Percentiles rank a stretch among this genome's conserved stretches.
These are phyloP conservation scores for Striga hermonthica DNA, from an alignment of 305 asterid genomes.

Conservation along the genomic window DNA sequence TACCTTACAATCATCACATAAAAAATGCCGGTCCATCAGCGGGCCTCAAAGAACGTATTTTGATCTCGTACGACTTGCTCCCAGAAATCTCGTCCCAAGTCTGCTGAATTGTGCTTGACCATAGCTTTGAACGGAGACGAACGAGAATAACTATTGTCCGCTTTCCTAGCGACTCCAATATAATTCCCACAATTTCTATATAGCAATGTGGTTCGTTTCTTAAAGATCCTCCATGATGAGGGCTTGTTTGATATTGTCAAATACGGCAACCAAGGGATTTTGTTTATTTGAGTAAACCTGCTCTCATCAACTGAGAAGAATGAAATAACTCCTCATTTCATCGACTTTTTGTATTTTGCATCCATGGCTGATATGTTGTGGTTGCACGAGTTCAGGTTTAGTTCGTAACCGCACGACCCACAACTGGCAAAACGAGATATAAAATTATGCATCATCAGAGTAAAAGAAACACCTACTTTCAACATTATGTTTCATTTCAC, in stretches of 20 bases:
- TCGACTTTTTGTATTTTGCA: conserved; percentile 40
- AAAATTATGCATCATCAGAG: too few species aligned
- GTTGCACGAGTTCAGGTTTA: conserved; percentile 52
- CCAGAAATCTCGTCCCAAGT: conserved; percentile 50
- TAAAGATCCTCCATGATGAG: conserved; percentile 41
- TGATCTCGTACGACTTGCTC: conserved; percentile 39
- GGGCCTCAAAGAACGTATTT: conserved; percentile 43
- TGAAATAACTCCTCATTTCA: conserved; percentile 46
- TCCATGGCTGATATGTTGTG: conserved; percentile 36
- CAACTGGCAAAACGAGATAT: conserved; percentile 34
- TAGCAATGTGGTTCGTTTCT: conserved; percentile 38
- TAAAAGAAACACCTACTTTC: too few species aligned
- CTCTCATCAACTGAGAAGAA: conserved; percentile 51
- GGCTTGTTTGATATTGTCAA: conserved; percentile 28
- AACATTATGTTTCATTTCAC: too few species aligned
- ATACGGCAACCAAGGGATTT: conserved; percentile 38
- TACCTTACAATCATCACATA: conserved; percentile 5
- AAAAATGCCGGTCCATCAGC: conserved; percentile 26
- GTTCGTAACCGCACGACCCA: conserved; percentile 50
- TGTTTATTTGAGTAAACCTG: conserved; percentile 40
- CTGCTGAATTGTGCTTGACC: conserved; percentile 15
- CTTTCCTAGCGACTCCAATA: conserved; percentile 35
- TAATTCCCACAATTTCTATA: conserved; percentile 42
- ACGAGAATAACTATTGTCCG: not conserved
- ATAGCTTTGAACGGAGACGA: conserved; percentile 16